Base-by-base conservation (phyloP, 106 monocot genomes). In the Acanthochlamys bracteata region DNA sequence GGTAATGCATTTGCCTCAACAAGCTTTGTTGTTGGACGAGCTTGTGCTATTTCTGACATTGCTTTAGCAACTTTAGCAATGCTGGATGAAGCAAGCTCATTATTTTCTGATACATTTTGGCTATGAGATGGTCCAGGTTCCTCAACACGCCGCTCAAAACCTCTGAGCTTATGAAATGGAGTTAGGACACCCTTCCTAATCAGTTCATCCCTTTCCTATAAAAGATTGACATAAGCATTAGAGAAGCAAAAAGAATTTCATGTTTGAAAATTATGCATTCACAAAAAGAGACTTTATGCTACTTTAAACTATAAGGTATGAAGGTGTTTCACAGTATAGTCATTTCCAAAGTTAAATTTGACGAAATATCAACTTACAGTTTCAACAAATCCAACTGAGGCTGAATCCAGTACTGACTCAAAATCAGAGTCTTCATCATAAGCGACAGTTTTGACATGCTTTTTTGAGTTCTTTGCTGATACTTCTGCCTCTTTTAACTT, bases 161-260 rank as follows among this genome's bases (percentile, higher is more conserved):
- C 96, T 79, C 86, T 79, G 41, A 94, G 79, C 67, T 71, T 89
- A 71, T 94, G 94, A 77, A 94, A 94, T 71, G 94, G 94, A 22
- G 94, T 94, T 63, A 86, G 73, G 20, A 90, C 53, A 14, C 94
- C 94, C 61, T 91, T 98, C n/a, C 91, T 74, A 25, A 91, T 74
- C 68, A 91, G 59, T 59, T 88, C 67, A 53, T 98, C 91, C 55
- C 85, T 90, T 74, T 91, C 91, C 96, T 98, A 65, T 69, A 53
- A 60, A 66, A 22, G 66, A 51, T 39, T 69, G 57, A 60, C 10
- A 63, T 66, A 51, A 74, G 60, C 56, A 42, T 23, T 22, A 16
- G 16, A 13, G 47, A 16, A 20, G 20, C 14, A 57, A 27, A 24
- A 53, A 47, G n/a, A n/a, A n/a, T n/a, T n/a, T n/a, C n/a, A n/a